Conservation (phyloP, 352 stramenopile genomes). For the Pythium rhizo-oryzae region DNA sequence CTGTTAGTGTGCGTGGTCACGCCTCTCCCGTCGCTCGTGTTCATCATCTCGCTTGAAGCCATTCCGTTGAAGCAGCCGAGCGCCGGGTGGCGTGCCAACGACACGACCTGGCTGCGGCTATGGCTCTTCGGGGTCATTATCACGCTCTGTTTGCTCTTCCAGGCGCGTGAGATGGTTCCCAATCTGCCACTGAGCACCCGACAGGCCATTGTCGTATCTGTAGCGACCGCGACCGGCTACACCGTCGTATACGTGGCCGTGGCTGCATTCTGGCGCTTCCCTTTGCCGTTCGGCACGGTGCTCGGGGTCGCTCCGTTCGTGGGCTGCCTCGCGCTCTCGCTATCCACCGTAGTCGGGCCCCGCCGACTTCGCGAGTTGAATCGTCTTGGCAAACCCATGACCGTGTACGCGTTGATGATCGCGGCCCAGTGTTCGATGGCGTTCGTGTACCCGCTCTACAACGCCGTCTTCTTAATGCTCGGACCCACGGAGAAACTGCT, state of each 20-base stretch:
- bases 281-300: slow-evolving; percentile 7
- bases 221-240: slow-evolving; percentile 5
- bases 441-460: slow-evolving; percentile 12
- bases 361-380: background rate
- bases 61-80: background rate
- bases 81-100: slow-evolving; percentile 2
- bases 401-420: slow-evolving; percentile 5
- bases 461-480: slow-evolving; percentile 10
- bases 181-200: background rate
- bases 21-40: slow-evolving; percentile 5
- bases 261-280: slow-evolving; percentile 3
- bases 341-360: background rate
- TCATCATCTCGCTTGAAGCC: background rate
- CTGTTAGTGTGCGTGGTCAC: slow-evolving; percentile 7
- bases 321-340: background rate
- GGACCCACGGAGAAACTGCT: background rate
- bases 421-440: slow-evolving; percentile 3
- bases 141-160: slow-evolving; percentile 9
- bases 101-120: slow-evolving; percentile 6
- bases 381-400: background rate
- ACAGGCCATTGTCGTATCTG: background rate
- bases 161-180: slow-evolving; percentile 3
- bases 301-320: slow-evolving; percentile 5
- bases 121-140: slow-evolving; percentile 6
- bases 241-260: background rate